These are phyloP conservation scores for Verbascum thapsus DNA, from an alignment of 257 asterid genomes.

Conservation along the genomic window DNA sequence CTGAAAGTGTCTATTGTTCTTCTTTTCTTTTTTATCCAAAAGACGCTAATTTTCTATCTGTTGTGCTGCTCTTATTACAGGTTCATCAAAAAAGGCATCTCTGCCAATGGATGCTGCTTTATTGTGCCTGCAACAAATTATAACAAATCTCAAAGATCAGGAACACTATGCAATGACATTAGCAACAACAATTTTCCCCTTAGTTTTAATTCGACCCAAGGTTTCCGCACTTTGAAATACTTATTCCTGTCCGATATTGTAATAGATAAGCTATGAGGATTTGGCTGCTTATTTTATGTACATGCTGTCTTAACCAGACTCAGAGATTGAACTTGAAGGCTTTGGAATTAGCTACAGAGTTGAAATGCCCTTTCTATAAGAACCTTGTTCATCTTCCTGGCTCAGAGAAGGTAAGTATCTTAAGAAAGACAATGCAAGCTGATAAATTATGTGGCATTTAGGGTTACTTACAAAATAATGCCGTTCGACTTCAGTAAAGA, in stretches of 20 bases:
- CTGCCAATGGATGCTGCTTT: constrained; percentile 49
- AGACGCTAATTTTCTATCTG: constrained; percentile 15
- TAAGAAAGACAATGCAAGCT: constrained; percentile 7
- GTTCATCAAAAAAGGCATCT: constrained; percentile 49
- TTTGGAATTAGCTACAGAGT: constrained; percentile 65
- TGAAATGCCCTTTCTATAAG: constrained; percentile 75
- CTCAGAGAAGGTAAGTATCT: constrained; percentile 52
- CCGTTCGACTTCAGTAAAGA: background rate
- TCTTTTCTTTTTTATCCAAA: too few relatives aligned
- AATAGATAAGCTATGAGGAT: constrained; percentile 9
- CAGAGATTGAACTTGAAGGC: constrained; percentile 67
- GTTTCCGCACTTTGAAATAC: constrained; percentile 39
- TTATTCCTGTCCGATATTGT: constrained; percentile 13
- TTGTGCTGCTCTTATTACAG: constrained; percentile 45
- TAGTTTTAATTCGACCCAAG: constrained; percentile 71
- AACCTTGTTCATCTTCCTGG: constrained; percentile 48
- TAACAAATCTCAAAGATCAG: constrained; percentile 52
- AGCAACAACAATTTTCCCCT: constrained; percentile 68
- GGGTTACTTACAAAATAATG: background rate
- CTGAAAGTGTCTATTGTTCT: constrained; percentile 19
- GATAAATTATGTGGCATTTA: constrained; percentile 4
- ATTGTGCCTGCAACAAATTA: constrained; percentile 58
- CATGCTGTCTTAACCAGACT: constrained; percentile 51
- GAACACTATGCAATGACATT: constrained; percentile 45
- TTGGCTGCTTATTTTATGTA: constrained; percentile 28